Evolutionary conservation across 768 basidiomycete genomes (phyloP).

Genomic region (Jaapia argillacea): DNA sequence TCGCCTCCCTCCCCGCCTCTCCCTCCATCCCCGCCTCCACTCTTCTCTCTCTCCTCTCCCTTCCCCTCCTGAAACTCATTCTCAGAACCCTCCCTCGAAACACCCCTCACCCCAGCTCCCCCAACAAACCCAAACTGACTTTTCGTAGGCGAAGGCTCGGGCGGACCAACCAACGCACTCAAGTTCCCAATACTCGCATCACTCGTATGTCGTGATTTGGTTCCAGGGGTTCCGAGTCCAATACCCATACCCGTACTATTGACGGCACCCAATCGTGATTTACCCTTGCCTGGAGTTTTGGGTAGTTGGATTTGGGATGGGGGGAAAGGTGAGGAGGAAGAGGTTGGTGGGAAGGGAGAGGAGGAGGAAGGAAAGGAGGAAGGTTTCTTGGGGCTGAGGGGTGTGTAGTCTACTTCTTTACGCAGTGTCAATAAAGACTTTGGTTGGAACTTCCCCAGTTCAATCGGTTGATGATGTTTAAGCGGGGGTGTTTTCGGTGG

Average conservation of each 20-base stretch:
- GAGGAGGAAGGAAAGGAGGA: too few relatives aligned
- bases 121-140: background rate
- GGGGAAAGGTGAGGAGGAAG: too few relatives aligned
- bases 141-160: background rate
- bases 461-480: too few relatives aligned
- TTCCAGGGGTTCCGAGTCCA: too few relatives aligned
- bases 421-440: constrained; percentile 59
- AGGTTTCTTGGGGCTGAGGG: constrained; percentile 65
- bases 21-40: background rate
- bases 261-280: constrained; percentile 21
- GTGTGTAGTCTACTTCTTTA: constrained; percentile 65
- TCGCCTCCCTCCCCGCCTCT: background rate
- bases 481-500: background rate
- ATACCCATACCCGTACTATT: constrained; percentile 9
- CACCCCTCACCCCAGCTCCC: background rate
- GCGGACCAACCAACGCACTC: background rate
- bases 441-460: too few relatives aligned
- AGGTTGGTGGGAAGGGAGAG: too few relatives aligned
- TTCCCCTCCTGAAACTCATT: background rate
- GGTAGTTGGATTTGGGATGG: too few relatives aligned
- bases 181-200: background rate
- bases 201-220: too few relatives aligned
- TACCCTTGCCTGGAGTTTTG: too few relatives aligned
- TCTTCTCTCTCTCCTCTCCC: background rate
- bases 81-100: background rate